Percentiles rank a stretch among this genome's conserved stretches.
Conservation (phyloP, 179 eudicot species). For the Heliamphora pulchella region DNA sequence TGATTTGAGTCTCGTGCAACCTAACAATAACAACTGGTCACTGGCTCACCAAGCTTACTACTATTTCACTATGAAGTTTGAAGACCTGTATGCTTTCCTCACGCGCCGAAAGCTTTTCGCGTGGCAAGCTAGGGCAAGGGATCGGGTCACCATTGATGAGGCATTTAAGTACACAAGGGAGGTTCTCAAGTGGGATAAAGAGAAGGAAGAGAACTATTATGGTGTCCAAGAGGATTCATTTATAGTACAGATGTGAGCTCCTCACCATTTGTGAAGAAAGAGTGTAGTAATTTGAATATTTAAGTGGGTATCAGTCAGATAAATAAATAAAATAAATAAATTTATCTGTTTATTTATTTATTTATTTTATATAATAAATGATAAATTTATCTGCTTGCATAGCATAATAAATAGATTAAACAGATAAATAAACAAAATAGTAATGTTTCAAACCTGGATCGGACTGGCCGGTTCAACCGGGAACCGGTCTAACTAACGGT, state of each 20-base stretch:
- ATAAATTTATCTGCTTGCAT: too few species aligned
- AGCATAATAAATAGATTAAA: too few species aligned
- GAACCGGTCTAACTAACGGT: too few species aligned
- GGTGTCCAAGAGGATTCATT: conserved; percentile 60
- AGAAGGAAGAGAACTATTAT: conserved; percentile 54
- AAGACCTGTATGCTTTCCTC: conserved; percentile 73
- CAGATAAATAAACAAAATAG: too few species aligned
- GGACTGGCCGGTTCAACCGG: too few species aligned
- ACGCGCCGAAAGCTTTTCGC: conserved; percentile 83
- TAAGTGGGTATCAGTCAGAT: too few species aligned
- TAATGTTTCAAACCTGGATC: too few species aligned
- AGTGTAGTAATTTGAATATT: conserved; percentile 14
- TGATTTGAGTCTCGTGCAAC: conserved; percentile 69
- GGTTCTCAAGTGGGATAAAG: conserved; percentile 90
- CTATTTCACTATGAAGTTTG: conserved; percentile 86
- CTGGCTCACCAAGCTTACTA: conserved; percentile 91
- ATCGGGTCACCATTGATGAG: conserved; percentile 66
- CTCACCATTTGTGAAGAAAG: conserved; percentile 57
- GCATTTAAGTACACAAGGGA: conserved; percentile 81
- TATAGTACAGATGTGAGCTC: conserved; percentile 84
- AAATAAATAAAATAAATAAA: too few species aligned
- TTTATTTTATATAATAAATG: too few species aligned
- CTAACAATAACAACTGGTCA: conserved; percentile 53
- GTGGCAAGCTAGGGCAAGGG: conserved; percentile 85
- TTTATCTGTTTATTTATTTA: too few species aligned